Evolutionary conservation across 1,139 yeast genomes (phyloP).

Genomic region (Meyerozyma guilliermondii): DNA sequence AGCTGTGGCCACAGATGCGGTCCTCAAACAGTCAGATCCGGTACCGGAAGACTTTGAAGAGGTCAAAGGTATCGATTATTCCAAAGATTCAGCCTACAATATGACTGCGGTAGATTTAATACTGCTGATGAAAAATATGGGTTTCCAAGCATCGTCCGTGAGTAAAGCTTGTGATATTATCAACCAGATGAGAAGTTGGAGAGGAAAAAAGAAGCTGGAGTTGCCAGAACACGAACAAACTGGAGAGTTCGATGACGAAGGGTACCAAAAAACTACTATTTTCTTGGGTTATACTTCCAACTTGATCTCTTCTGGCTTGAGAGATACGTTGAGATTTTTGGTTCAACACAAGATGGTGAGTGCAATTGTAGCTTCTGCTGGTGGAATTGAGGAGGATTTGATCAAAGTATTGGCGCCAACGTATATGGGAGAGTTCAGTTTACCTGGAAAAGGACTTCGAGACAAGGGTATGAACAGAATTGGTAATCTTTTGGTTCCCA

Average conservation of each 20-base stretch:
- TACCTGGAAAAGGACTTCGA: constrained; percentile 77
- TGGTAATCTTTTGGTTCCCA: constrained; percentile 94
- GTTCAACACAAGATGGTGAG: constrained; percentile 93
- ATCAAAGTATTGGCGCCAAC: constrained; percentile 96
- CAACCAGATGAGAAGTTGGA: constrained; percentile 87
- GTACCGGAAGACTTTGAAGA: constrained; percentile 74
- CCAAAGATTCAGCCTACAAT: constrained; percentile 61
- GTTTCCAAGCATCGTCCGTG: constrained; percentile 92
- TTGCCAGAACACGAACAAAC: constrained; percentile 65
- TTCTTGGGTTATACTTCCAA: constrained; percentile 97
- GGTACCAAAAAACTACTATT: constrained; percentile 81
- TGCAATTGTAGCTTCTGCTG: constrained; percentile 93
- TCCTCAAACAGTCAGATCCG: constrained; percentile 78
- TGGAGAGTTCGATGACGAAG: constrained; percentile 76
- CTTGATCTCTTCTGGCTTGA: constrained; percentile 86
- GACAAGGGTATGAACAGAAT: constrained; percentile 97
- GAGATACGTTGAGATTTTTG: constrained; percentile 83
- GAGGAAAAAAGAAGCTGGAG: constrained; percentile 67
- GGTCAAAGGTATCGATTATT: constrained; percentile 86
- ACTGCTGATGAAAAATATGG: constrained; percentile 85
- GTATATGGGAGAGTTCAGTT: constrained; percentile 81
- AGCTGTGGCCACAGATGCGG: constrained; percentile 77
- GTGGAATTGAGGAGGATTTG: constrained; percentile 96
- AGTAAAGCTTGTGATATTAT: constrained; percentile 88
- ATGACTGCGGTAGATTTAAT: constrained; percentile 77